Evolutionary conservation across 352 stramenopile species (phyloP).

Genomic region (Pythium guiyangense): DNA sequence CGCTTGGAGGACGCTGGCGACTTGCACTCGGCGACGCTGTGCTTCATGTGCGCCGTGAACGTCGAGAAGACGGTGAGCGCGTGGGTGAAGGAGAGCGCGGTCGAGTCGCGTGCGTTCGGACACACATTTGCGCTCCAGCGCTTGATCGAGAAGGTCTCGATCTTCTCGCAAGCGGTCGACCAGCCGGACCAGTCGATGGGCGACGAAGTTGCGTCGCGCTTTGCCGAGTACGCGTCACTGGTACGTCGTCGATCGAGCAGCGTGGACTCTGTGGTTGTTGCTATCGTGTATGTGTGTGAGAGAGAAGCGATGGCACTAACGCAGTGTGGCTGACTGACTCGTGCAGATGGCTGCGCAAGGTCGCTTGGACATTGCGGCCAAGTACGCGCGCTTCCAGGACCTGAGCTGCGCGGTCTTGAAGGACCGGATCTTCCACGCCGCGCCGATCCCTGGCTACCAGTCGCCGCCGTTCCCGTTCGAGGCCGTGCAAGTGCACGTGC

Average conservation of each 20-base stretch:
- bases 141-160: conserved; percentile 95
- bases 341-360: conserved; percentile 91
- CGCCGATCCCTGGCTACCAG: conserved; percentile 69
- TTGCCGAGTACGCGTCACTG: conserved; percentile 90
- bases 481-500: conserved; percentile 49
- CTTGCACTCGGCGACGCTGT: conserved; percentile 90
- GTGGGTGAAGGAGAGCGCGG: conserved; percentile 89
- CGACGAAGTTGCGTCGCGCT: conserved; percentile 84
- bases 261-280: not conserved
- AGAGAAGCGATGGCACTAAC: not conserved
- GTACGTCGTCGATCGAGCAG: conserved; percentile 22
- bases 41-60: conserved; percentile 96
- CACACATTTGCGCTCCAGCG: conserved; percentile 90
- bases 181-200: conserved; percentile 83
- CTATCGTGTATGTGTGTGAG: too few species aligned
- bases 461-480: conserved; percentile 85
- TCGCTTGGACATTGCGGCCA: conserved; percentile 88
- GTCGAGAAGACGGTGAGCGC: conserved; percentile 84
- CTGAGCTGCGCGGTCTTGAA: conserved; percentile 77
- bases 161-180: conserved; percentile 90
- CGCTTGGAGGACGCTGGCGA: conserved; percentile 91
- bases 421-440: conserved; percentile 85
- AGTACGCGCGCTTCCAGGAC: conserved; percentile 87
- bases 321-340: not conserved
- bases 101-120: conserved; percentile 59